Evolutionary conservation across 129 eudicot species (phyloP).

Genomic region (Oenanthe sinensis): DNA sequence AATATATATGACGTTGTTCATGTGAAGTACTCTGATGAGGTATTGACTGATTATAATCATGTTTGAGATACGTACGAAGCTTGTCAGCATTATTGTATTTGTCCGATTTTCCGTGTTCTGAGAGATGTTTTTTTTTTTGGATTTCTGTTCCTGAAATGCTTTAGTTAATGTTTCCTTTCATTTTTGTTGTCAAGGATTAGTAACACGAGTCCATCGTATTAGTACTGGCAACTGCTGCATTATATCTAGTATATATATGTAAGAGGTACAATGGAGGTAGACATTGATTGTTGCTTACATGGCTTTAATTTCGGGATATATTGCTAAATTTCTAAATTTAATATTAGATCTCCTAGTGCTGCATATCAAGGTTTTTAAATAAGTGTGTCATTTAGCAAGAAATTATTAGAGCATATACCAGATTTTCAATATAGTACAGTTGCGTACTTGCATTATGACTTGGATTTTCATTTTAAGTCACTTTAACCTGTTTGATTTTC

Average conservation of each 20-base stretch:
- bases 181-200: background rate
- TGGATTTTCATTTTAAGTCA: background rate
- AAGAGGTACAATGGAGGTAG: background rate
- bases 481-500: background rate
- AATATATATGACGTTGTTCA: constrained; percentile 89
- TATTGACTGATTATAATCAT: constrained; percentile 3
- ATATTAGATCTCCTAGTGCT: background rate
- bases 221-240: background rate
- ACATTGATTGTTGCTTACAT: background rate
- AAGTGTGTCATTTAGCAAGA: background rate
- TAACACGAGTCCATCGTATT: background rate
- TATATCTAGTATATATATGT: background rate
- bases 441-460: background rate
- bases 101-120: background rate
- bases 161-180: too few species aligned
- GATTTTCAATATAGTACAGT: background rate
- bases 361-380: background rate
- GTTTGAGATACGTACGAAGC: background rate
- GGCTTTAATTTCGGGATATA: background rate
- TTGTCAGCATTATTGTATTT: background rate
- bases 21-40: constrained; percentile 91
- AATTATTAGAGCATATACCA: background rate
- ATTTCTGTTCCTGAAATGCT: background rate
- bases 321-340: background rate
- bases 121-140: background rate